Conservation (phyloP, 768 basidiomycete genomes). For the Amanita fuliginea region DNA sequence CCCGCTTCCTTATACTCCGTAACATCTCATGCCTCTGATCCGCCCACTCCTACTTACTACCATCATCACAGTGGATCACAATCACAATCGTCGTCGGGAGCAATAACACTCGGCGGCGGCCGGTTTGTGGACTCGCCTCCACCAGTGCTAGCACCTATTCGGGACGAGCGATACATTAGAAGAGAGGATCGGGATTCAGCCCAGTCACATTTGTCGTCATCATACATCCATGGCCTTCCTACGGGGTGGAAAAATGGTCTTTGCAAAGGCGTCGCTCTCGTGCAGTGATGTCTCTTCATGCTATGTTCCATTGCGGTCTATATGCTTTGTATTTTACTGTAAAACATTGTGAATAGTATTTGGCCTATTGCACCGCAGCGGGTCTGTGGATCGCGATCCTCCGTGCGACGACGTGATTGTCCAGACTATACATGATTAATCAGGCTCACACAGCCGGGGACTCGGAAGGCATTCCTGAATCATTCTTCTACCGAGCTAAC, state of each 20-base stretch:
- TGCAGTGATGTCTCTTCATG: constrained; percentile 23
- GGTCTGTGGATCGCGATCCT: no score
- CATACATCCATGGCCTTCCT: constrained; percentile 30
- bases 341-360: no score
- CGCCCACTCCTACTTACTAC: constrained; percentile 32
- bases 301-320: no score
- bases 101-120: constrained; percentile 6
- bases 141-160: constrained; percentile 46
- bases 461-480: no score
- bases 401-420: no score
- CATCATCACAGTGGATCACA: not conserved
- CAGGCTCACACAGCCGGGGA: no score
- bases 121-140: constrained; percentile 40
- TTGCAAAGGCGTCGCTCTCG: constrained; percentile 28
- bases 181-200: constrained; percentile 19
- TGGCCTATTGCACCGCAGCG: no score
- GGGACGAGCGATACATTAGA: constrained; percentile 25
- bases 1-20: constrained; percentile 42
- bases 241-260: constrained; percentile 36
- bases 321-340: no score
- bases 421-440: no score
- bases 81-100: not conserved
- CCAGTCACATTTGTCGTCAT: constrained; percentile 18
- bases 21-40: constrained; percentile 29
- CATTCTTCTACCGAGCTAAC: no score